Percentiles rank a stretch among this genome's conserved stretches.
Evolutionary conservation across 106 monocot species (phyloP).

Genomic region (Apostasia ramifera): DNA sequence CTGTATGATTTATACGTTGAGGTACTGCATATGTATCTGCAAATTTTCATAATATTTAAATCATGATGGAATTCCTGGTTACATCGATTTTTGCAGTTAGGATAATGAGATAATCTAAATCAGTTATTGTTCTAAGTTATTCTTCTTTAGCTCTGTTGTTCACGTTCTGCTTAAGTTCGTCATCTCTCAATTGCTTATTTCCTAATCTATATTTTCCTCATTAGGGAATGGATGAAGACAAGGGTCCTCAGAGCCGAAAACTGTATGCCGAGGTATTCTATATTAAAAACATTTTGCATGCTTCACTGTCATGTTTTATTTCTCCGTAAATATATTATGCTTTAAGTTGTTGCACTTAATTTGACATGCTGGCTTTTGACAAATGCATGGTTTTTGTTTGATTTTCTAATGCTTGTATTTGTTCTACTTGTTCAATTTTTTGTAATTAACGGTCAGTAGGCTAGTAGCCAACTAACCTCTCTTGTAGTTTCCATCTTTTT

Average conservation of each 20-base stretch:
- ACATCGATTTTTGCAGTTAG: not conserved
- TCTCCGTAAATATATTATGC: too few species aligned
- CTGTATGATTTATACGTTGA: conserved; percentile 97
- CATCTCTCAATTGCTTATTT: not conserved
- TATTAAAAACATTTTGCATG: not conserved
- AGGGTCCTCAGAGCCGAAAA: conserved; percentile 81
- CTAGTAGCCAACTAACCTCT: too few species aligned
- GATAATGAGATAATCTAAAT: too few species aligned
- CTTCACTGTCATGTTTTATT: too few species aligned
- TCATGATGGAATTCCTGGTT: not conserved
- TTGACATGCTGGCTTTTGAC: too few species aligned
- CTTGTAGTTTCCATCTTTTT: not conserved
- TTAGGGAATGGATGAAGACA: conserved; percentile 97
- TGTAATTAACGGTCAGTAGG: too few species aligned
- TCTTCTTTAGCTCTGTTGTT: too few species aligned
- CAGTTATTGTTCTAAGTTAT: too few species aligned
- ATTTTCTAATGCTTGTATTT: too few species aligned
- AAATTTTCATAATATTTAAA: not conserved
- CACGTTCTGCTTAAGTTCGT: not conserved
- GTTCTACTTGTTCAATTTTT: too few species aligned
- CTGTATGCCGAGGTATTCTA: conserved; percentile 75
- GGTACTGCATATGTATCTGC: conserved; percentile 28
- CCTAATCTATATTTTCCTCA: not conserved
- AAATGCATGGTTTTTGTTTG: too few species aligned
- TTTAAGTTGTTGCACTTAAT: too few species aligned